These are phyloP conservation scores for Buddleja alternifolia DNA, from an alignment of 257 asterid genomes.

Conservation along the genomic window DNA sequence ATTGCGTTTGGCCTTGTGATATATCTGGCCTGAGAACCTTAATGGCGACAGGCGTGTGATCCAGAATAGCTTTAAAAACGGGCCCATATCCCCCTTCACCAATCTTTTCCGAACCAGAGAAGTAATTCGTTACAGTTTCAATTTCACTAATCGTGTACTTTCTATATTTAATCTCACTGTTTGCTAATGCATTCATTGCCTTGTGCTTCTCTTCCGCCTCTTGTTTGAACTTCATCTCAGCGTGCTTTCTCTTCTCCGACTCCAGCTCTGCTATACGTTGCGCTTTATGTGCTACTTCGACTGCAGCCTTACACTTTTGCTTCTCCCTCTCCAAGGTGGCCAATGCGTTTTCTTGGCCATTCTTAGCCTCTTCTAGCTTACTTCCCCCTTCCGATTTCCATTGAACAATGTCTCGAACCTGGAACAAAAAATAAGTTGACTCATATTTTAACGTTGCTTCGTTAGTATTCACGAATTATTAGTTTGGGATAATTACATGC, in stretches of 20 bases:
- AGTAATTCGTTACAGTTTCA: conserved; percentile 70
- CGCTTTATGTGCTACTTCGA: conserved; percentile 75
- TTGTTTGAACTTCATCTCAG: conserved; percentile 56
- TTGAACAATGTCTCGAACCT: conserved; percentile 51
- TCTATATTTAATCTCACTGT: conserved; percentile 49
- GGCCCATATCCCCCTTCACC: conserved; percentile 99
- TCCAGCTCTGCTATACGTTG: conserved; percentile 77
- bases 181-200: conserved; percentile 58
- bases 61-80: conserved; percentile 66
- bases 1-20: conserved; percentile 83
- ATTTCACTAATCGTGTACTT: conserved; percentile 66
- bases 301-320: conserved; percentile 70
- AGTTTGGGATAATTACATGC: no score
- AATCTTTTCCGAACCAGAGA: conserved; percentile 60
- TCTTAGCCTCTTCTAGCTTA: conserved; percentile 47
- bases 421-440: conserved; percentile 14
- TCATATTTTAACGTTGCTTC: conserved; percentile 2
- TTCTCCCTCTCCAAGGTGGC: conserved; percentile 69
- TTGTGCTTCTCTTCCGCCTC: conserved; percentile 69
- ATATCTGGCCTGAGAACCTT: conserved; percentile 81
- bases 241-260: conserved; percentile 55
- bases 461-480: conserved; percentile 13
- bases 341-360: conserved; percentile 52
- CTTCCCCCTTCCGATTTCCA: conserved; percentile 44
- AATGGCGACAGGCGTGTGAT: conserved; percentile 85